Conservation (phyloP, 192 early-diverging fungal species). For the Umbelopsis sp. region DNA sequence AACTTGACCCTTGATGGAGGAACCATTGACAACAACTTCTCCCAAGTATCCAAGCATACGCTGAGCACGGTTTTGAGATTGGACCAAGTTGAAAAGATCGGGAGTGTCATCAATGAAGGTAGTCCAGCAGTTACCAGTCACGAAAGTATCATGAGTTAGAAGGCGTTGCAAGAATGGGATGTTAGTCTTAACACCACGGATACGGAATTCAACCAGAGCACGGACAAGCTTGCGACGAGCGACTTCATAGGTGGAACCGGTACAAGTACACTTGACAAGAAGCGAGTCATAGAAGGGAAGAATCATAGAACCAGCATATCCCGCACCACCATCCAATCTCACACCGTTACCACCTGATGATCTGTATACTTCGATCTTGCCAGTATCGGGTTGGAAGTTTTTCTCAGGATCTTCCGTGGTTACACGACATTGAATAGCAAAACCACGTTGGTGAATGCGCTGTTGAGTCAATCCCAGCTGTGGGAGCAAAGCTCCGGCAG, state of each 20-base stretch:
- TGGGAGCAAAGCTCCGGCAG: conserved; percentile 79
- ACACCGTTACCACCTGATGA: conserved; percentile 88
- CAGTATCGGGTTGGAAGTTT: conserved; percentile 95
- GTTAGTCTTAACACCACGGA: conserved; percentile 97
- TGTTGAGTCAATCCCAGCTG: conserved; percentile 84
- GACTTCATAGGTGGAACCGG: conserved; percentile 86
- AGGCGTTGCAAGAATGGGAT: conserved; percentile 91
- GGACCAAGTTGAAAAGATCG: conserved; percentile 81
- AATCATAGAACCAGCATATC: conserved; percentile 89
- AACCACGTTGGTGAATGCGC: conserved; percentile 76
- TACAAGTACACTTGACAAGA: conserved; percentile 88
- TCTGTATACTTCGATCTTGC: conserved; percentile 93
- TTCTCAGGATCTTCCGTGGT: conserved; percentile 95
- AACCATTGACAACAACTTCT: conserved; percentile 92
- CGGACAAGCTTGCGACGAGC: conserved; percentile 88
- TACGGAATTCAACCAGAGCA: conserved; percentile 91
- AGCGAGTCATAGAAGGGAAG: conserved; percentile 96
- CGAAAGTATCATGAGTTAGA: conserved; percentile 81
- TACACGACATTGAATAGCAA: conserved; percentile 95
- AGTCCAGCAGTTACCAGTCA: conserved; percentile 88
- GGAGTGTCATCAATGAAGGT: conserved; percentile 99
- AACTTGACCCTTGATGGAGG: conserved; percentile 87
- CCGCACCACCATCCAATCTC: conserved; percentile 87
- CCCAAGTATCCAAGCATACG: conserved; percentile 89
- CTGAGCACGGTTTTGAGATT: conserved; percentile 82